Percentiles rank a stretch among this genome's conserved stretches.
These are phyloP conservation scores for Arxiozyma telluris DNA, from an alignment of 1,139 yeast species.

Conservation along the genomic window DNA sequence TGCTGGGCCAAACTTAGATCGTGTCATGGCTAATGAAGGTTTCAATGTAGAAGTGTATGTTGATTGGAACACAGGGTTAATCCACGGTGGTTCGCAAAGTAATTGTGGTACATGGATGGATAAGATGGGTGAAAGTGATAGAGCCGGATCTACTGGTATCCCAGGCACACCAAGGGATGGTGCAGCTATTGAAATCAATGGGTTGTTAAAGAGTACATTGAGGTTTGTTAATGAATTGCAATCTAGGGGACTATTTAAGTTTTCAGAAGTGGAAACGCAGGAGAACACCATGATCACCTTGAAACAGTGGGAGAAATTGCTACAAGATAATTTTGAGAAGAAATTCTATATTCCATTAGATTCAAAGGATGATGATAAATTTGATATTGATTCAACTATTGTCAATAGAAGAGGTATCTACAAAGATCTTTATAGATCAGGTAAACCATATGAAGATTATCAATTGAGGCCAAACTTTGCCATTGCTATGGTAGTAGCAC, in stretches of 20 bases:
- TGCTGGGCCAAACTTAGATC: slow-evolving; percentile 81
- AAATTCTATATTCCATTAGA: slow-evolving; percentile 67
- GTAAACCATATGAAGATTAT: slow-evolving; percentile 87
- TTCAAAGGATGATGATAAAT: slow-evolving; percentile 46
- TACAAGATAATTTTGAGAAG: slow-evolving; percentile 68
- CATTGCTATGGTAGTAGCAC: slow-evolving; percentile 88
- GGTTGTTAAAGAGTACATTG: slow-evolving; percentile 72
- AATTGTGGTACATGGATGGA: slow-evolving; percentile 99
- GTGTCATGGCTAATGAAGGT: slow-evolving; percentile 89
- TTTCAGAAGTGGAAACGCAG: slow-evolving; percentile 48
- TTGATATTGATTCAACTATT: slow-evolving; percentile 51
- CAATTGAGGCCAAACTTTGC: slow-evolving; percentile 89
- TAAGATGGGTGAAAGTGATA: slow-evolving; percentile 91
- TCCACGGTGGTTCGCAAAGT: slow-evolving; percentile 84
- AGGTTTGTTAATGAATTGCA: slow-evolving; percentile 65
- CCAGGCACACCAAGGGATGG: slow-evolving; percentile 99
- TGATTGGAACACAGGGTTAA: slow-evolving; percentile 83
- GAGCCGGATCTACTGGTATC: slow-evolving; percentile 74
- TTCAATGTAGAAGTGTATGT: slow-evolving; percentile 73
- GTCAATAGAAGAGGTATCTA: slow-evolving; percentile 89
- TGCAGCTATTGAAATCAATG: slow-evolving; percentile 89
- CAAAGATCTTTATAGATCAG: slow-evolving; percentile 73
- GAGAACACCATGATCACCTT: slow-evolving; percentile 46
- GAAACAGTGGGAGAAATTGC: slow-evolving; percentile 59
- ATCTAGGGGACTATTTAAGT: slow-evolving; percentile 45